Evolutionary conservation across 306 rosid genomes (phyloP).

Genomic region (Inga oerstediana): DNA sequence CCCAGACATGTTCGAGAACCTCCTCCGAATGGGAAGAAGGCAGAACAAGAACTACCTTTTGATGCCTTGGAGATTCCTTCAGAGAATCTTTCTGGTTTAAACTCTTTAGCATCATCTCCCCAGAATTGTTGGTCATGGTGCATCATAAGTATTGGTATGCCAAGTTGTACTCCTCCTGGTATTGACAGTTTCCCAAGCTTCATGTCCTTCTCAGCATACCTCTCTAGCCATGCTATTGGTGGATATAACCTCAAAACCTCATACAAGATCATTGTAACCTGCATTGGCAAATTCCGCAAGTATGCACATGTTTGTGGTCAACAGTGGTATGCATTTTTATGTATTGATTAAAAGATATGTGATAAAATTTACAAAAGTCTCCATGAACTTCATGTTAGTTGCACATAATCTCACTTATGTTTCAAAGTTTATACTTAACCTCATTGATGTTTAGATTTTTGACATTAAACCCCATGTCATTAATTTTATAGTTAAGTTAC

Average conservation of each 20-base stretch:
- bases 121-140: constrained; percentile 45
- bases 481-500: no score
- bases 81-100: constrained; percentile 55
- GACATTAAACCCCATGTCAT: no score
- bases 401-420: no score
- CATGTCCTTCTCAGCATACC: not conserved
- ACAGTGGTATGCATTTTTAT: not conserved
- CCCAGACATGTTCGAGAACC: constrained; percentile 50
- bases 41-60: constrained; percentile 3
- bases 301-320: not conserved
- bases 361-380: no score
- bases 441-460: no score
- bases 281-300: not conserved
- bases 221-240: constrained; percentile 6
- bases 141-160: constrained; percentile 21
- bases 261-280: constrained; percentile 53
- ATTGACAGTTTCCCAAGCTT: constrained; percentile 38
- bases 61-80: constrained; percentile 49
- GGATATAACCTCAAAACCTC: constrained; percentile 76
- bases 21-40: constrained; percentile 46
- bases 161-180: constrained; percentile 24
- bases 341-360: not conserved
- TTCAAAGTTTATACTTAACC: no score
- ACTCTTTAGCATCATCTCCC: constrained; percentile 47
- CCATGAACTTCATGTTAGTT: no score